phyloP scores from a whole-genome alignment of 1,139 yeast genomes.

The Meyerozyma sp. region DNA sequence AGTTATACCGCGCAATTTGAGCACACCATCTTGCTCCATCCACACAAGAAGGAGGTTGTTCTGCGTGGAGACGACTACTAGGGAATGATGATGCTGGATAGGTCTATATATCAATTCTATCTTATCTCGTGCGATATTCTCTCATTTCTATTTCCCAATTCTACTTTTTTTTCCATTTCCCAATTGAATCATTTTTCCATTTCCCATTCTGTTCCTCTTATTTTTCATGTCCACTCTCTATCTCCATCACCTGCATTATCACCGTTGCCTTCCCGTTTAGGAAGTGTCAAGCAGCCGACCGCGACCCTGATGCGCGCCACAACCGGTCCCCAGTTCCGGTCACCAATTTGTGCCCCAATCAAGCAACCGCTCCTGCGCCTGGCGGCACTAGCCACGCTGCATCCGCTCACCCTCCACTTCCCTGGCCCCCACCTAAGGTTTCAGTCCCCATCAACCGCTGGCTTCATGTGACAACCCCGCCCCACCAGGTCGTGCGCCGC shows the following conservation, averaged over 20 bases:
- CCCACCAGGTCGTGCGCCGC: not conserved
- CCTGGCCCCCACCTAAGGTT: too few species aligned
- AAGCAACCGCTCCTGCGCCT: not conserved
- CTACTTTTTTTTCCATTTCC: too few species aligned
- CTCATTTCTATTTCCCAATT: too few species aligned
- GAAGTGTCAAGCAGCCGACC: not conserved
- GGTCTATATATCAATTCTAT: too few species aligned
- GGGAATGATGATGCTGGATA: too few species aligned
- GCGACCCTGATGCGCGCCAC: not conserved
- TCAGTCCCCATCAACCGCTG: not conserved
- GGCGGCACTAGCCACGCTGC: not conserved
- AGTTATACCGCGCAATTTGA: conserved; percentile 95
- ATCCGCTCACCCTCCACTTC: too few species aligned
- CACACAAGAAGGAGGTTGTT: conserved; percentile 89
- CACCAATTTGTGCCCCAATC: not conserved
- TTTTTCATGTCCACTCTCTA: too few species aligned
- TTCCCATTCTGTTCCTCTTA: too few species aligned
- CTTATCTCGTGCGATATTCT: too few species aligned
- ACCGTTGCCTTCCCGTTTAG: not conserved
- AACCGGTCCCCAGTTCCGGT: not conserved
- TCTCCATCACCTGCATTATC: not conserved
- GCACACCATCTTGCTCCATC: conserved; percentile 87
- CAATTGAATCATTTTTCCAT: too few species aligned
- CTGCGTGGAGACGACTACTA: conserved; percentile 92
- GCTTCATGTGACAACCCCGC: conserved; percentile 2